Percentiles rank a stretch among this genome's conserved stretches.
phyloP scores from a whole-genome alignment of 2,329 filamentous ascomycete genomes.

The Scedosporium boydii region DNA sequence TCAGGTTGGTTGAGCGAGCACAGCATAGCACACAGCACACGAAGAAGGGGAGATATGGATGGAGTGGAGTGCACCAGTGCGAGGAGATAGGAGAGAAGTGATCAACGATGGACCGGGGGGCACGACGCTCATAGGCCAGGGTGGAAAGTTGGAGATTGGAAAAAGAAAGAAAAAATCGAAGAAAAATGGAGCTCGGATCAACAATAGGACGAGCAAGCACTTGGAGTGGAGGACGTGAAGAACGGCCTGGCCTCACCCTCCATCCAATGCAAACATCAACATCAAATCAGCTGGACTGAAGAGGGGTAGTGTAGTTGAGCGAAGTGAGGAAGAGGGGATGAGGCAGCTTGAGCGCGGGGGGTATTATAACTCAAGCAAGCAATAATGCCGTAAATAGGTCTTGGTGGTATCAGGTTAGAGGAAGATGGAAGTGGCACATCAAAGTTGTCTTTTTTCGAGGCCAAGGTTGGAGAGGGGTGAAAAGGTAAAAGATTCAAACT shows the following conservation, averaged over 20 bases:
- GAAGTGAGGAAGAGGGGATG: neutral
- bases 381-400: neutral
- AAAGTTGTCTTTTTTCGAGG: too few species aligned
- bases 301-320: neutral
- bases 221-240: neutral
- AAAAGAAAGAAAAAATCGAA: neutral
- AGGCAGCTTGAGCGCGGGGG: neutral
- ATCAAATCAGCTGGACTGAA: neutral
- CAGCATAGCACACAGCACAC: neutral
- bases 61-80: neutral
- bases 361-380: neutral
- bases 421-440: neutral
- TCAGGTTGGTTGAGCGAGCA: too few species aligned
- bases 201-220: neutral
- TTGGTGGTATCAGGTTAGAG: neutral
- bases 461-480: too few species aligned
- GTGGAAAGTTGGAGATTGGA: neutral
- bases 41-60: neutral
- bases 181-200: neutral
- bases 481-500: too few species aligned
- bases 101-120: too few species aligned
- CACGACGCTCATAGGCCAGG: too few species aligned
- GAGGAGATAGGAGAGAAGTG: too few species aligned
- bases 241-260: neutral
- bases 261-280: neutral